A percentile compares a stretch with the other conserved stretches of the same genome.
phyloP scores from a whole-genome alignment of 2,329 filamentous ascomycete genomes.

The Epichloe typhina region DNA sequence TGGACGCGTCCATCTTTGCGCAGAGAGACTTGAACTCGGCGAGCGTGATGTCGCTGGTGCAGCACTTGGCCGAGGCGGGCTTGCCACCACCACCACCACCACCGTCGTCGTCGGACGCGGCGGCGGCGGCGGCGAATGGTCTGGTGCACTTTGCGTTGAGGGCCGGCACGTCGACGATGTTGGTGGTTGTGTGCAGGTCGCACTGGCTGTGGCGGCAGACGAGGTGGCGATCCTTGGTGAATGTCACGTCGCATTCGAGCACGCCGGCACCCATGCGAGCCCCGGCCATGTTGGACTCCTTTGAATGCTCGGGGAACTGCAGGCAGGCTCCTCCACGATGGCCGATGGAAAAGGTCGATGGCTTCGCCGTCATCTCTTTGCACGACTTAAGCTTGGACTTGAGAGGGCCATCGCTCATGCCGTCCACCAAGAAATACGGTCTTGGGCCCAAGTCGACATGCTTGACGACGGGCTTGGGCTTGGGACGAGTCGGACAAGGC shows the following conservation, averaged over 20 bases:
- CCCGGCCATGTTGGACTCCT: slow-evolving; percentile 45
- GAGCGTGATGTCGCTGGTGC: slow-evolving; percentile 57
- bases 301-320: slow-evolving; percentile 51
- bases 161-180: slow-evolving; percentile 48
- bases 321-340: slow-evolving; percentile 50
- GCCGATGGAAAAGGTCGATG: slow-evolving; percentile 44
- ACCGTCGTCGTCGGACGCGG: no score
- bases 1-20: slow-evolving; percentile 56
- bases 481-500: slow-evolving; percentile 13
- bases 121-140: no score
- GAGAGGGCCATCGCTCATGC: slow-evolving; percentile 46
- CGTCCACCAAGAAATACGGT: slow-evolving; percentile 50
- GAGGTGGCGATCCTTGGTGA: slow-evolving; percentile 51
- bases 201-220: slow-evolving; percentile 57
- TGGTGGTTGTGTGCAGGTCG: slow-evolving; percentile 55
- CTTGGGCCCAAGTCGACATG: slow-evolving; percentile 48
- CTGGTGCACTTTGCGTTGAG: slow-evolving; percentile 50
- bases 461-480: slow-evolving; percentile 29
- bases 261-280: slow-evolving; percentile 55
- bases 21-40: slow-evolving; percentile 55
- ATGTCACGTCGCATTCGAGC: slow-evolving; percentile 54
- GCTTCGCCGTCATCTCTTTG: slow-evolving; percentile 36
- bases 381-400: slow-evolving; percentile 48
- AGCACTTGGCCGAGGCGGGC: slow-evolving; percentile 50
- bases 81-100: no score